These are phyloP conservation scores for Sedum album DNA, from an alignment of 164 flowering plant genomes.

Conservation along the genomic window DNA sequence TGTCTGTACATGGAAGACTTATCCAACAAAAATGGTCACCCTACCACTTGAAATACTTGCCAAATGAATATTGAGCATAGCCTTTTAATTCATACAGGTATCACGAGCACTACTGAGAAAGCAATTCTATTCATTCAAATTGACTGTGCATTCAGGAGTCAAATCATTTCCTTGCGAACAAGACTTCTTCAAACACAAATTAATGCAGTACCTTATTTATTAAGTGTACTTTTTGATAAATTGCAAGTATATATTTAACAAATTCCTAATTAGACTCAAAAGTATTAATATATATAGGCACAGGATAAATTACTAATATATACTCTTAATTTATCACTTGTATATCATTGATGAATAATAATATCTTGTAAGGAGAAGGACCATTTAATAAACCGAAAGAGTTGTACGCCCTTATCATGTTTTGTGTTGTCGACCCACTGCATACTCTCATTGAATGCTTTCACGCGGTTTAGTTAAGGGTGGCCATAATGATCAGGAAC, in stretches of 20 bases:
- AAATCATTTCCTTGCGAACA: neutral
- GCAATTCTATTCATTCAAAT: neutral
- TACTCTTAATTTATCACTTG: too few species aligned
- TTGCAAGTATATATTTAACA: neutral
- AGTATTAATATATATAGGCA: too few species aligned
- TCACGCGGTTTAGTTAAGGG: slow-evolving; percentile 3
- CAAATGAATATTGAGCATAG: neutral
- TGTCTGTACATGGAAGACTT: neutral
- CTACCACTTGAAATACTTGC: neutral
- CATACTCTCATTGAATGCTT: slow-evolving; percentile 2
- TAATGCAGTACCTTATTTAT: neutral
- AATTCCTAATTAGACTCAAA: too few species aligned
- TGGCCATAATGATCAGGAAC: slow-evolving; percentile 1
- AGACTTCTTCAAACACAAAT: neutral
- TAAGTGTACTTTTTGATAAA: neutral
- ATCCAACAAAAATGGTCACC: neutral
- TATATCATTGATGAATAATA: too few species aligned
- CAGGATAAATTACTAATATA: too few species aligned
- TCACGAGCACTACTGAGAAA: neutral
- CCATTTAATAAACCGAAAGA: slow-evolving; percentile 2
- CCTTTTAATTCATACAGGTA: too few species aligned
- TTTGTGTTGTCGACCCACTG: slow-evolving; percentile 1
- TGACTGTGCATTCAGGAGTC: neutral
- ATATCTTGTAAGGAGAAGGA: neutral
- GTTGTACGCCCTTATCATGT: neutral